Evolutionary conservation across 176 grass and related monocot species (phyloP), one percentile per base, ranked within the genome.

Genomic region (Avena sativa): DNA sequence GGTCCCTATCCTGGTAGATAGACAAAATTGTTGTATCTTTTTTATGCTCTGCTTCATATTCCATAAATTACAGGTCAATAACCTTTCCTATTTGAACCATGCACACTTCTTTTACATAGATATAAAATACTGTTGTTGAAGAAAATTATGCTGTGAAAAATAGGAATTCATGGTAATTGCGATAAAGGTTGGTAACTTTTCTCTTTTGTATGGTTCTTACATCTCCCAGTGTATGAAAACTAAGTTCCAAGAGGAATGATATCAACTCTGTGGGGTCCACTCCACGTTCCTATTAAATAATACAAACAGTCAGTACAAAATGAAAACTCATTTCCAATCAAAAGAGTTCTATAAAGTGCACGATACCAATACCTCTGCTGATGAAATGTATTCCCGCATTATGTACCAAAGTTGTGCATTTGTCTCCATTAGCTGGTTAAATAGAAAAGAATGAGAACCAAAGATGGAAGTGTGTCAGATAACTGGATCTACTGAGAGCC

Each of bases 381-480:
- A 94, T 84, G 92, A 98, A 73, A 98, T 98, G 61, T 95, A 98
- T 93, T 98, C 95, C 92, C 93, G 86, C 91, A 98, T 95, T 87
- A 98, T 93, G 86, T 98, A 95, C 95, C 95, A 98, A 81, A 98
- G 91, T 68, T 98, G 95, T 40, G 95, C 91, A 84, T 93, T 93
- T 87, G 92, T 98, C 75, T 95, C 96, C 96, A 95, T 95, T 50
- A 95, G 92, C 96, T 98, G 88, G 79, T 87, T n/a, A 38, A 68
- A 66, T 44, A 86, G 87, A 84, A 74, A 79, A 81, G 28, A 64
- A 49, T 87, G 70, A 87, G 66, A 89, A 47, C 34, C 2, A 36
- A 91, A 81, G 6, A 50, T 65, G 36, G 47, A 86, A 91, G 52
- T 74, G 0, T 83, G 28, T 23, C 40, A 62, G 20, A 76, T 80